These are phyloP conservation scores for Polyrhizophydium stewartii DNA, from an alignment of 371 early-diverging fungal species.

Conservation along the genomic window DNA sequence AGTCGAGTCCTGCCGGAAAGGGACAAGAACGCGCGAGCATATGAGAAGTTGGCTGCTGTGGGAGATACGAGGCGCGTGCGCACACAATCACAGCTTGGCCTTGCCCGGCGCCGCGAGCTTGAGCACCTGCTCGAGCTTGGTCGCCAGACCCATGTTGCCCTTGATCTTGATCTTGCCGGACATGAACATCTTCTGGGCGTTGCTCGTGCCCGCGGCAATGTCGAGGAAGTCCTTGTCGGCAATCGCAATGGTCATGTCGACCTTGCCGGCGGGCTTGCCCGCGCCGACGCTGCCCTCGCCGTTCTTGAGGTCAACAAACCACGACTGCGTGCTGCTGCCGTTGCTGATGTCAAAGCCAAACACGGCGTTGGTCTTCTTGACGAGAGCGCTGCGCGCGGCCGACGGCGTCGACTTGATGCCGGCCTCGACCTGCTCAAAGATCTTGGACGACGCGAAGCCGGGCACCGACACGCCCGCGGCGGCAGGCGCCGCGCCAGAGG, in stretches of 20 bases:
- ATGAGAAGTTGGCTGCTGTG: too few relatives aligned
- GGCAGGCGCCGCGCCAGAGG: conserved; percentile 12
- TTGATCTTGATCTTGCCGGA: conserved; percentile 43
- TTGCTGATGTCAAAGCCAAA: conserved; percentile 35
- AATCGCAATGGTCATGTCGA: conserved; percentile 47
- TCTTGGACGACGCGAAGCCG: conserved; percentile 29
- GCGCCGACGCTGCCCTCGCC: conserved; percentile 33
- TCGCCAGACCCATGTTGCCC: conserved; percentile 43
- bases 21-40: too few relatives aligned
- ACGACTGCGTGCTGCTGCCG: conserved; percentile 19
- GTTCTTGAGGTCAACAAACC: conserved; percentile 40
- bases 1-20: too few relatives aligned
- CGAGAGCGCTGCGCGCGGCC: conserved; percentile 14
- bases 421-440: conserved; percentile 24
- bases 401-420: conserved; percentile 17
- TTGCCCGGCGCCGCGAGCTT: conserved; percentile 17
- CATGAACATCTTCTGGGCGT: conserved; percentile 48
- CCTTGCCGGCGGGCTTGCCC: conserved; percentile 44
- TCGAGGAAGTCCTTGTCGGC: conserved; percentile 35
- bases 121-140: conserved; percentile 23
- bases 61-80: too few relatives aligned
- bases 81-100: conserved; percentile 13
- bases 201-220: conserved; percentile 31
- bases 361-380: conserved; percentile 30
- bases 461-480: conserved; percentile 17